These are phyloP conservation scores for Trichoderma citrinoviride DNA, from an alignment of 2,329 filamentous ascomycete species.

Conservation along the genomic window DNA sequence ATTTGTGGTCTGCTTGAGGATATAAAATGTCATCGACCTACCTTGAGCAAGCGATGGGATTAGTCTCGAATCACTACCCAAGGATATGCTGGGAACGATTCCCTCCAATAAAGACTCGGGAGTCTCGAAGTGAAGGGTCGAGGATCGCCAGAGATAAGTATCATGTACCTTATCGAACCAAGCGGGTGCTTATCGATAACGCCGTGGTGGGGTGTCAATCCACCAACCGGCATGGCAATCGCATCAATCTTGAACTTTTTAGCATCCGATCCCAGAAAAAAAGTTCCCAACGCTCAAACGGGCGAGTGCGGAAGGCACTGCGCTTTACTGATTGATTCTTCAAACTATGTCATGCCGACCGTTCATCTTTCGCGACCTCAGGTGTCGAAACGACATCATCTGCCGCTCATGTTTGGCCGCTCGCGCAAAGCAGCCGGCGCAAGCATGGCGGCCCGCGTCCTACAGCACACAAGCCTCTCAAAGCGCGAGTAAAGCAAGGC, in stretches of 20 bases:
- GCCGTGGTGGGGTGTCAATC: not conserved
- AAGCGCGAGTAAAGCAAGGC: constrained; percentile 26
- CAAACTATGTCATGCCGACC: constrained; percentile 38
- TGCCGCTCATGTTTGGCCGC: constrained; percentile 39
- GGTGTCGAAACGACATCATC: constrained; percentile 36
- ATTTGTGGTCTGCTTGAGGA: too few relatives aligned
- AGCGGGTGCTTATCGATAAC: constrained; percentile 18
- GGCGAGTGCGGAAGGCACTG: constrained; percentile 21
- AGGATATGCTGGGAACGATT: too few relatives aligned
- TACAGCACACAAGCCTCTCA: constrained; percentile 37
- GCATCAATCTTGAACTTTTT: not conserved
- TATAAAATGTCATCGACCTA: too few relatives aligned
- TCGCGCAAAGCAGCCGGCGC: constrained; percentile 32
- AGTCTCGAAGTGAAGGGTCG: too few relatives aligned
- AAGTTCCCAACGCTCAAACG: constrained; percentile 4
- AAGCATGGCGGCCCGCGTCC: constrained; percentile 33
- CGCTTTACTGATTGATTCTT: not conserved
- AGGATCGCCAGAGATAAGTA: too few relatives aligned
- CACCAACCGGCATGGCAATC: not conserved
- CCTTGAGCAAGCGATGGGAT: too few relatives aligned
- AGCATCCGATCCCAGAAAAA: not conserved
- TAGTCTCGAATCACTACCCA: too few relatives aligned
- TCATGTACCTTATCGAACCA: not conserved
- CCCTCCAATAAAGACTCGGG: too few relatives aligned
- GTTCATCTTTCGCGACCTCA: constrained; percentile 35